Conservation (phyloP, 257 asterid species). For the Solanum microdontum region DNA sequence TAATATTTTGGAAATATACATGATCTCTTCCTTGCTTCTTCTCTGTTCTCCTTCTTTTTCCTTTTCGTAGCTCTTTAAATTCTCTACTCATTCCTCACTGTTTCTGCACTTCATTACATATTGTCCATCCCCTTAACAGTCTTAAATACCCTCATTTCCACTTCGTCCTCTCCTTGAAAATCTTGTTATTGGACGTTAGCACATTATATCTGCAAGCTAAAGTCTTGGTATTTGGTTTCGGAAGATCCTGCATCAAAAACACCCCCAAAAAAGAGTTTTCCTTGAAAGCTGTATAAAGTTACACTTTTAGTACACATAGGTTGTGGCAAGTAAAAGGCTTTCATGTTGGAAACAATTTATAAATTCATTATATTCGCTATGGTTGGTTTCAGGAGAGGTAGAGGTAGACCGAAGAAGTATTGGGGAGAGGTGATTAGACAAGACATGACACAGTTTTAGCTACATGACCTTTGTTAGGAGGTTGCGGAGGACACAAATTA, state of each 20-base stretch:
- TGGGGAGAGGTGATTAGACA: background rate
- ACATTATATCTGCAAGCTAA: background rate
- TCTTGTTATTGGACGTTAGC: background rate
- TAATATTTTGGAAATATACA: background rate
- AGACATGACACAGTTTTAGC: background rate
- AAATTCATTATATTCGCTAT: background rate
- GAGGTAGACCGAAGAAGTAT: background rate
- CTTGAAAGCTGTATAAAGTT: background rate
- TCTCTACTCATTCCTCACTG: background rate
- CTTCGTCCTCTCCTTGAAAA: background rate
- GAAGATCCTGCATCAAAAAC: background rate
- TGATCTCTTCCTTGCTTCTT: background rate
- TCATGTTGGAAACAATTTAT: background rate
- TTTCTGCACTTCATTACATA: background rate
- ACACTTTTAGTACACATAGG: background rate
- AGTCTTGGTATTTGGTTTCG: background rate
- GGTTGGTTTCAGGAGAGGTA: background rate
- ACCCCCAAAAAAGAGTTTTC: background rate
- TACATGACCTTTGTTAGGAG: background rate
- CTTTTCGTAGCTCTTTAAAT: background rate
- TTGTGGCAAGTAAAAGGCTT: background rate
- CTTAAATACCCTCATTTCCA: background rate
- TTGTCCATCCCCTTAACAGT: background rate
- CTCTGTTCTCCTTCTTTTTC: background rate
- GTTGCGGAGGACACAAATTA: background rate